Conservation (phyloP, 2,329 filamentous ascomycete species). For the Thielaviopsis punctulata region DNA sequence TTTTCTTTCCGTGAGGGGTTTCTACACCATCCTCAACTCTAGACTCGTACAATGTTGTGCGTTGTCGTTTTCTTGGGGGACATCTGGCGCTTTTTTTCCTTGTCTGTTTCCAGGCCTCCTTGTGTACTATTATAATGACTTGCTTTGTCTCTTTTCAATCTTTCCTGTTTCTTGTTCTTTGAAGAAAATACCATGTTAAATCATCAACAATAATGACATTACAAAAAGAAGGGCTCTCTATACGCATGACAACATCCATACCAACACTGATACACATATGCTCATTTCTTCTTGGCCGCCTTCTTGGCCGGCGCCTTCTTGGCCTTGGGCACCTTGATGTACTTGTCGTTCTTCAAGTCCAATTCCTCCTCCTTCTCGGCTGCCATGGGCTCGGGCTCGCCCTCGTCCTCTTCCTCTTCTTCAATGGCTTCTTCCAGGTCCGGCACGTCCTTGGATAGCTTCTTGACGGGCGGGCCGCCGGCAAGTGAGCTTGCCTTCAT, state of each 20-base stretch:
- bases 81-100: neutral
- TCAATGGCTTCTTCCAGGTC: slow-evolving; percentile 95
- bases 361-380: slow-evolving; percentile 60
- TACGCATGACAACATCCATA: neutral
- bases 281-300: slow-evolving; percentile 23
- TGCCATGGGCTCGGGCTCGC: slow-evolving; percentile 37
- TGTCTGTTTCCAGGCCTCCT: neutral
- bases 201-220: neutral
- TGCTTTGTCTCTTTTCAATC: neutral
- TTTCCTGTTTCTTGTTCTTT: neutral
- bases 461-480: slow-evolving; percentile 46
- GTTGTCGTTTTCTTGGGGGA: neutral
- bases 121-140: slow-evolving; percentile 12
- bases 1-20: too few relatives aligned
- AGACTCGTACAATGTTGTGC: neutral
- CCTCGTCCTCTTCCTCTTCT: slow-evolving; percentile 64
- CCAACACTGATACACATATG: neutral
- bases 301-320: slow-evolving; percentile 35
- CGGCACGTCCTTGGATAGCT: slow-evolving; percentile 56
- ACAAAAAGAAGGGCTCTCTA: too few relatives aligned
- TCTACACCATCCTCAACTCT: too few relatives aligned
- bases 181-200: neutral
- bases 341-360: slow-evolving; percentile 90
- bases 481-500: slow-evolving; percentile 76
- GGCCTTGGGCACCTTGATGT: slow-evolving; percentile 77